Conservation (phyloP, 1,284 basidiomycete species). For the Ganoderma lucidum region DNA sequence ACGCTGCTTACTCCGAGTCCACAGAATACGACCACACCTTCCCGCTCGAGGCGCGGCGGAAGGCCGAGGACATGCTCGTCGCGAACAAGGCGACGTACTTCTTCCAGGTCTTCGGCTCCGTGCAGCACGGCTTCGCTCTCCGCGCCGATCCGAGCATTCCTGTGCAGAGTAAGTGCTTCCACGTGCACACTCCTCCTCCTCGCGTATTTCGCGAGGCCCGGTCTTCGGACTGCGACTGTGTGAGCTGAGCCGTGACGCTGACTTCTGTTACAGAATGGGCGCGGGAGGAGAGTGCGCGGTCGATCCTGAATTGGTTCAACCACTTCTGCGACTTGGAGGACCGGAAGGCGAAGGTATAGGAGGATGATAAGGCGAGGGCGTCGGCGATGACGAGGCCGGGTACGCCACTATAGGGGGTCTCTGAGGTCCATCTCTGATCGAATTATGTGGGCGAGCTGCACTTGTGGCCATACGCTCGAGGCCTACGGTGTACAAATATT, state of each 20-base stretch:
- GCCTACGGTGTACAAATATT: background rate
- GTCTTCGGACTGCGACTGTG: background rate
- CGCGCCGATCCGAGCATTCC: conserved; percentile 49
- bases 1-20: background rate
- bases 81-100: conserved; percentile 54
- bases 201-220: background rate
- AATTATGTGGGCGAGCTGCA: background rate
- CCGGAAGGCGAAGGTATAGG: background rate
- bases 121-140: conserved; percentile 55
- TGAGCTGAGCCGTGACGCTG: background rate
- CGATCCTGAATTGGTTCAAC: conserved; percentile 42
- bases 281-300: conserved; percentile 61
- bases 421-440: background rate
- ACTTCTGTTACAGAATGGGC: conserved; percentile 54
- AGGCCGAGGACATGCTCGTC: conserved; percentile 55
- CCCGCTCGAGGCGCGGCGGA: conserved; percentile 49
- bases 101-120: conserved; percentile 58
- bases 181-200: background rate
- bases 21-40: conserved; percentile 57
- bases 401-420: background rate
- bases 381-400: background rate
- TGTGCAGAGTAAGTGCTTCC: conserved; percentile 47
- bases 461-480: background rate
- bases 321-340: conserved; percentile 13
- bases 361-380: background rate